Base-by-base conservation (phyloP, 495 filamentous ascomycete species). In the Talaromyces thailandensis region DNA sequence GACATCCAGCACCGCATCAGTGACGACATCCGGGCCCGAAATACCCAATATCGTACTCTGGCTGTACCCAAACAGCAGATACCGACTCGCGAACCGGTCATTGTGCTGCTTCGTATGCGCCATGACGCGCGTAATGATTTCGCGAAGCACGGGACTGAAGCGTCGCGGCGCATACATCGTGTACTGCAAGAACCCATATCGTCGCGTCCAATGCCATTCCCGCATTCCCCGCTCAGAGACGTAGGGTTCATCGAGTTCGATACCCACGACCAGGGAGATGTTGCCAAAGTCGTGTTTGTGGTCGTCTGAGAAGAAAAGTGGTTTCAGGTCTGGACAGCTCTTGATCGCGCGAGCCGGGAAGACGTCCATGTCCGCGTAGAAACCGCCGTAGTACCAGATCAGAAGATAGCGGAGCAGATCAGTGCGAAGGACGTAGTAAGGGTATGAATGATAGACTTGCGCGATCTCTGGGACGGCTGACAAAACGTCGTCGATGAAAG, bases 331-430 rank as follows among this genome's bases (percentile, higher is more conserved):
- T 7, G 72, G 71, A 48, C 75, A 77, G 16, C 56, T 26, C 26
- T 67, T 73, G 62, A 76, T 76, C 3, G 69, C 52, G 28, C 60
- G 66, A 0, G 65, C 67, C 1, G 75, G 75, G 43, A 64, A 70
- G 45, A 77, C 68, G 61, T 82, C 80, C 21, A 78, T 70, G 62
- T 84, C 81, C 1, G 73, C 76, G 63, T 82, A 84, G 55, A 79
- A 80, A 23, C 81, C 81, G 11, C 81, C 81, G 35, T 77, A 73
- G 56, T 75, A 75, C 69, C 73, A 75, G 14, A 83, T 63, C 0
- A 82, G 60, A 6, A 81, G 66, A 62, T 83, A 83, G 21, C 79
- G 73, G n/a, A 82, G 68, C 0, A 82, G 70, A 45, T 83, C 79
- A 0, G 76, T 74, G 4, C 75, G 74, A 7, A 77, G 74, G 29